Evolutionary conservation across 345 rosid genomes (phyloP), one percentile per base, ranked within the genome.

Genomic region (Salix brachista): DNA sequence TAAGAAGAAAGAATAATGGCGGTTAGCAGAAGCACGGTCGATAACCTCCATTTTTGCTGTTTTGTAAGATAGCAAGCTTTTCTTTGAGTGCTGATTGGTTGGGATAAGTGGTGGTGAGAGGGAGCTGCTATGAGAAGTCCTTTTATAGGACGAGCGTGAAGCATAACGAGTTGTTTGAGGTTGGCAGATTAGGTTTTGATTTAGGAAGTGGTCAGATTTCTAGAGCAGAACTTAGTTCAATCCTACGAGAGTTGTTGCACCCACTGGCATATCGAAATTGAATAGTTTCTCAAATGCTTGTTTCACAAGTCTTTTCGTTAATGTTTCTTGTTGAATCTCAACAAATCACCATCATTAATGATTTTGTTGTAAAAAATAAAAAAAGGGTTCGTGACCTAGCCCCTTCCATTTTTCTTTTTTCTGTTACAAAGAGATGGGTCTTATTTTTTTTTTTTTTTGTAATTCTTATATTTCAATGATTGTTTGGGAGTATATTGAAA

Each of bases 181-280:
- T 88, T 82, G 90, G 91, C 87, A 74, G 85, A 84, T 90, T 88
- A 88, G 94, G 90, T 90, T 88, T 87, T 83, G 80, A 84, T 84
- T 83, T 71, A 66, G 77, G 6, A 77, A 72, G 65, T 67, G 77
- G 81, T 66, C 62, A 42, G 70, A 69, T 46, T 70, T 21, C 30
- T 9, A n/a, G 44, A 50, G 72, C 70, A 50, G 73, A 36, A 70
- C 78, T 85, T 77, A 13, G 86, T 70, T 85, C 83, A 85, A 83
- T 84, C 76, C 84, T 72, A 25, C 32, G 37, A 18, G 34, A 87
- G 91, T 90, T 77, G 94, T 87, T 88, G 85, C 88, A 86, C 92
- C 92, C 88, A 87, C 94, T 90, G 16, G 81, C 83, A 75, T 46
- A 78, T 75, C 68, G 46, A 69, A 56, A 56, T 46, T 46, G 67